These are phyloP conservation scores for Syncephalastrum racemosum DNA, from an alignment of 371 early-diverging fungal species.

Conservation along the genomic window DNA sequence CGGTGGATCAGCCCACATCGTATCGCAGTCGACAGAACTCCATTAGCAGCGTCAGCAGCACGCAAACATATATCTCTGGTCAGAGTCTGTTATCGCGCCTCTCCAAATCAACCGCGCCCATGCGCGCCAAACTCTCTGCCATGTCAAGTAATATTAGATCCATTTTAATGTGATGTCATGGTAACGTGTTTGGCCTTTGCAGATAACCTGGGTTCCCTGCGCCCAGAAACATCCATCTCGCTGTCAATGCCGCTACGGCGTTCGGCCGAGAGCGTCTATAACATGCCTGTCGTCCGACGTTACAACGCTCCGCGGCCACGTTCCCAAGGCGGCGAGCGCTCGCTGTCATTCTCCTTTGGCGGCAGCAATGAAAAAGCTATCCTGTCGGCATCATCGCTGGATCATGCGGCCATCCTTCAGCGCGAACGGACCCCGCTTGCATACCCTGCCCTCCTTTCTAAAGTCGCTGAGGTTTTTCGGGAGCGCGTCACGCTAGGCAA, in stretches of 20 bases:
- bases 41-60: slow-evolving; percentile 9
- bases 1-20: neutral
- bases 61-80: slow-evolving; percentile 2
- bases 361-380: slow-evolving; percentile 6
- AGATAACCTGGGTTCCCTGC: slow-evolving; percentile 12
- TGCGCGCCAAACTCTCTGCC: slow-evolving; percentile 17
- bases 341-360: slow-evolving; percentile 18
- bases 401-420: neutral
- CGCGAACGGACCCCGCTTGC: slow-evolving; percentile 39
- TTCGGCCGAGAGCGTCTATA: slow-evolving; percentile 19
- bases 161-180: neutral
- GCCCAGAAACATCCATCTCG: slow-evolving; percentile 15
- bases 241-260: slow-evolving; percentile 19
- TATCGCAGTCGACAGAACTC: slow-evolving; percentile 1
- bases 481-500: slow-evolving; percentile 48
- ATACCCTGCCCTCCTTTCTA: slow-evolving; percentile 82
- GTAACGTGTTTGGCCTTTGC: neutral
- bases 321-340: slow-evolving; percentile 13
- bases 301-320: slow-evolving; percentile 1
- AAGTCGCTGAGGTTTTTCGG: slow-evolving; percentile 76
- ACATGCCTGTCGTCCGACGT: slow-evolving; percentile 9
- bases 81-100: slow-evolving; percentile 12
- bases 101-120: slow-evolving; percentile 19
- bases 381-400: no score
- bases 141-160: slow-evolving; percentile 15